Evolutionary conservation across 352 stramenopile genomes (phyloP).

Genomic region (Pythium guiyangense): DNA sequence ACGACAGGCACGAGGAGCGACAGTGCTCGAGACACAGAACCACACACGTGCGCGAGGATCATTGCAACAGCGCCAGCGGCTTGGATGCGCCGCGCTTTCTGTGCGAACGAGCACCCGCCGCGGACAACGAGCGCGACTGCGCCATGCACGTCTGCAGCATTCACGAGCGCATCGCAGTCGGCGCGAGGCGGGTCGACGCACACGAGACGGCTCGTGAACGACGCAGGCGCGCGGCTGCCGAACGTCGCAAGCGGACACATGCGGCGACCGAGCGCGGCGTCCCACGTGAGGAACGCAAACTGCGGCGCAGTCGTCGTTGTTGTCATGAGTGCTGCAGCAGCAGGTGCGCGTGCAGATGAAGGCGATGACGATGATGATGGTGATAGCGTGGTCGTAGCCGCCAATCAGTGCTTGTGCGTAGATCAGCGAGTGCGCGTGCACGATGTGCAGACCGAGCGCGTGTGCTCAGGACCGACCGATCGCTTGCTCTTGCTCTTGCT

Average conservation of each 20-base stretch:
- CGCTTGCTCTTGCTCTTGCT: no score
- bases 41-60: conserved; percentile 17
- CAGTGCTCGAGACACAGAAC: no score
- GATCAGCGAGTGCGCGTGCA: no score
- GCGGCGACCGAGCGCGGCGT: conserved; percentile 28
- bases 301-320: conserved; percentile 11
- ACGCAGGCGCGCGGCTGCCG: conserved; percentile 25
- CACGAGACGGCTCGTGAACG: conserved; percentile 28
- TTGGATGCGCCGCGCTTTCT: conserved; percentile 59
- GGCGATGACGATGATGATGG: no score
- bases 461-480: no score
- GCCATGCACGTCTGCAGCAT: conserved; percentile 38
- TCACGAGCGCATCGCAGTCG: conserved; percentile 41
- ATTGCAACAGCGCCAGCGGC: conserved; percentile 48
- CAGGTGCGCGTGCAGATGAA: no score
- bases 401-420: no score
- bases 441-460: no score
- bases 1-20: no score
- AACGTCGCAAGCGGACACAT: conserved; percentile 63
- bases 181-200: conserved; percentile 58
- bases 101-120: conserved; percentile 61
- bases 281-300: conserved; percentile 58
- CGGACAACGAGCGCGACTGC: conserved; percentile 60
- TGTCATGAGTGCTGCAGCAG: neutral
- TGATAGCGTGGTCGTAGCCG: no score